Evolutionary conservation across 371 early-diverging fungal species (phyloP), one percentile per base, ranked within the genome.

Genomic region (Capillidium heterosporum): DNA sequence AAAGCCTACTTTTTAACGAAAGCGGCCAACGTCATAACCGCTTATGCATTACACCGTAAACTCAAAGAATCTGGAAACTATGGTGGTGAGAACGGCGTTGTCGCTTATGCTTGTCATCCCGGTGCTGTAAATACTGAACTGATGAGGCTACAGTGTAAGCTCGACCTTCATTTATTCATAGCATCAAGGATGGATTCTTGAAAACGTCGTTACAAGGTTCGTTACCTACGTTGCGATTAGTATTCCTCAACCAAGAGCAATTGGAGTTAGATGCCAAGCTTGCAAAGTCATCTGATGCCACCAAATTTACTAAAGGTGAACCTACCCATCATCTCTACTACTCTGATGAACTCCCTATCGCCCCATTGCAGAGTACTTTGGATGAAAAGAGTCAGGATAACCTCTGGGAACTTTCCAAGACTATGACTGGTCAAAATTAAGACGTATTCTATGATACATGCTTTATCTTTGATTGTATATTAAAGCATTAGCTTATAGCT

Each of bases 61-160:
- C 26, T 53, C 19, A 44, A 44, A 15, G 23, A 44, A 15, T 44
- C 17, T 8, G 17, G 19, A 5, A 8, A 44, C 19, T 19, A 44
- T 19, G 17, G 17, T 19, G 23, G 17, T 15, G 23, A 44, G 44
- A 19, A 19, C 19, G 17, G 23, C 19, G 7, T 44, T 39, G 11
- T 31, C 29, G 35, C 21, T 35, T 53, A 53, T 24, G 53, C 39
- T 17, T 21, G 21, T 10, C 24, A 53, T 53, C 53, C 53, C 21
- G 53, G 53, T 21, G 17, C 35, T 24, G 53, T 53, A 4, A 31
- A n/a, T 13, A 53, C 53, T 11, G 53, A 53, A 39, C 39, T 53
- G 7, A 27, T 11, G 21, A 32, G 53, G 53, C 17, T 31, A 53
- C 7, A 19, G 8, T n/a, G 19, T 19, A 7, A 32, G 3, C 17